Conservation (phyloP, 768 basidiomycete species). For the Naganishia kalamii region DNA sequence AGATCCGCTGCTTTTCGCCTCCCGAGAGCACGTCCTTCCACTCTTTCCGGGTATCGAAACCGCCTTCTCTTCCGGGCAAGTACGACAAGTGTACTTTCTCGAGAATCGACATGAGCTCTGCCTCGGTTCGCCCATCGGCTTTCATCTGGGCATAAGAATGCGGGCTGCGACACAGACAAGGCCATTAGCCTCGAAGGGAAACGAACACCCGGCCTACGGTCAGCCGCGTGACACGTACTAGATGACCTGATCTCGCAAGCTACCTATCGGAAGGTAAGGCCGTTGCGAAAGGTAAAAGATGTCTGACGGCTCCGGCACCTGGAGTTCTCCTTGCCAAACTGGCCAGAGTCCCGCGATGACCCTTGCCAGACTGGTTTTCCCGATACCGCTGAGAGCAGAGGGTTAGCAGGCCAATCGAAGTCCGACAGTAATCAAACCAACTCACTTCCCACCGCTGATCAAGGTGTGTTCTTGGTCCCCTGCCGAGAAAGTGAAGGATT, state of each 20-base stretch:
- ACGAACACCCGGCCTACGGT: too few relatives aligned
- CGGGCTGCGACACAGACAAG: slow-evolving; percentile 50
- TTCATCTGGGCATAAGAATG: slow-evolving; percentile 71
- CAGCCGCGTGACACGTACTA: slow-evolving; percentile 49
- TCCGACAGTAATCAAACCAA: not conserved
- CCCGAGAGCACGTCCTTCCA: slow-evolving; percentile 95
- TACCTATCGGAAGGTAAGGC: slow-evolving; percentile 83
- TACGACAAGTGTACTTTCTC: slow-evolving; percentile 77
- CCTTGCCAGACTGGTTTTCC: slow-evolving; percentile 81
- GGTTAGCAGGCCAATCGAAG: not conserved
- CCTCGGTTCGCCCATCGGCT: slow-evolving; percentile 57
- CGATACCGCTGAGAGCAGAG: slow-evolving; percentile 62
- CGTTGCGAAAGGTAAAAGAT: slow-evolving; percentile 74
- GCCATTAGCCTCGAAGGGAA: not conserved
- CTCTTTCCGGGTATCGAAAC: slow-evolving; percentile 81
- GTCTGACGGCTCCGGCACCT: slow-evolving; percentile 58
- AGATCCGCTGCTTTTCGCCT: slow-evolving; percentile 87
- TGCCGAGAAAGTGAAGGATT: slow-evolving; percentile 61
- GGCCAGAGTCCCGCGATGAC: slow-evolving; percentile 88
- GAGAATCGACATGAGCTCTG: slow-evolving; percentile 69
- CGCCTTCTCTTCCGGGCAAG: slow-evolving; percentile 78
- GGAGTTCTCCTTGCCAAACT: slow-evolving; percentile 47
- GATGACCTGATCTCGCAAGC: slow-evolving; percentile 84
- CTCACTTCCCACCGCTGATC: slow-evolving; percentile 69
- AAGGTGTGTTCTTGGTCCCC: slow-evolving; percentile 72